Evolutionary conservation across 108 stramenopile species (phyloP), one percentile per base, ranked within the genome.

Genomic region (Nitzschia putrida): DNA sequence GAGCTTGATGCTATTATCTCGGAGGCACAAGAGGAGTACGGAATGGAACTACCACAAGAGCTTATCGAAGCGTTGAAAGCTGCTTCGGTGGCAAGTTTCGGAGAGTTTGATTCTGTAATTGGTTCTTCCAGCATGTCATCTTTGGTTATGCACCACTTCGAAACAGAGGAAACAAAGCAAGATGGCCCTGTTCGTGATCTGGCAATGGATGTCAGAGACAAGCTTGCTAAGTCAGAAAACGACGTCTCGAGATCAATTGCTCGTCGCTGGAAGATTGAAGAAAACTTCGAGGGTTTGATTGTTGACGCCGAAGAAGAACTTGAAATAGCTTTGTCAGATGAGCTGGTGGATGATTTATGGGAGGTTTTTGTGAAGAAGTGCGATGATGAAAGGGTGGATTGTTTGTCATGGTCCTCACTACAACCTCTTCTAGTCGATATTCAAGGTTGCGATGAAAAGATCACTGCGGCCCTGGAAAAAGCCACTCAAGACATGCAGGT

Each of bases 1-100:
- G 68, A 69, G 41, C 51, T 69, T 9, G 68, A 69, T 24, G 68
- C 68, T 12, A 69, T 69, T 29, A 41, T 69, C 1, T 44, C 68
- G 8, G 41, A 69, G 42, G 50, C 56, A 29, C 54, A 69, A 57
- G 42, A 14, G 25, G 56, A 69, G 42, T 69, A 57, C 21, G 68
- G 68, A 8, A 69, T 57, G 56, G 68, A 69, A 16, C 51, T 69
- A 4, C 56, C 68, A 12, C 24, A 24, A 26, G 68, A 69, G 1
- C 56, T 69, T 0, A 43, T 69, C 12, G 68, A 56, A 18, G 68
- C 68, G 2, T 18, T 69, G 10, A 69, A 69, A 29, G 42, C 24
- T 2, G 68, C 68, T 41, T 56, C 68, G 10, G 34, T 24, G 12
- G 54, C 54, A 12, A 51, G 25, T 43, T 21, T 69, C 8, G 22